These are phyloP conservation scores for Daedaleopsis sinensis DNA, from an alignment of 768 basidiomycete species.

Conservation along the genomic window DNA sequence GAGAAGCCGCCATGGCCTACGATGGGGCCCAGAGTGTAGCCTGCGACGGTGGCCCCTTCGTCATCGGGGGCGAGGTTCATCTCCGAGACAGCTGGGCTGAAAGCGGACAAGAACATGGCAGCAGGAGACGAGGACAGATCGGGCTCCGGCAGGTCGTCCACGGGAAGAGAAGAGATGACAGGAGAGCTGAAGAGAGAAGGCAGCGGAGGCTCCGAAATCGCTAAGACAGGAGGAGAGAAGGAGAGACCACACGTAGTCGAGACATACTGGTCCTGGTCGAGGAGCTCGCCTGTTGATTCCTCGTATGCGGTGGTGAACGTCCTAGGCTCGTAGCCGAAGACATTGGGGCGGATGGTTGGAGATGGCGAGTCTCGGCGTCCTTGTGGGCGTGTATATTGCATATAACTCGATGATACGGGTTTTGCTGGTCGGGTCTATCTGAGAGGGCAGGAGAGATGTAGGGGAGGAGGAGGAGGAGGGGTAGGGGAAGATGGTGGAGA, in stretches of 20 bases:
- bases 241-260: constrained; percentile 18
- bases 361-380: not conserved
- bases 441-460: not conserved
- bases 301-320: not conserved
- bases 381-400: constrained; percentile 9
- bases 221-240: constrained; percentile 4
- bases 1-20: constrained; percentile 86
- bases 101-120: constrained; percentile 72
- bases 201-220: constrained; percentile 13
- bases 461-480: too few species aligned
- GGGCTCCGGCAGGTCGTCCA: constrained; percentile 8
- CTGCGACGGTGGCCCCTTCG: constrained; percentile 67
- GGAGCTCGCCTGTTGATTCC: not conserved
- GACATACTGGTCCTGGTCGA: constrained; percentile 18
- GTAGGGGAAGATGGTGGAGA: constrained; percentile 7
- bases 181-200: constrained; percentile 6
- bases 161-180: constrained; percentile 5
- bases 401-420: not conserved
- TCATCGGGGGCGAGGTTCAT: constrained; percentile 49
- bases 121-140: constrained; percentile 59
- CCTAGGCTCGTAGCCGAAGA: not conserved
- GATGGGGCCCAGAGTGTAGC: constrained; percentile 75
- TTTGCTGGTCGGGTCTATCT: not conserved
- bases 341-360: constrained; percentile 6
- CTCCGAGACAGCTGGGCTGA: constrained; percentile 43